Conservation (phyloP, 108 stramenopile genomes). For the Chaetoceros muelleri region DNA sequence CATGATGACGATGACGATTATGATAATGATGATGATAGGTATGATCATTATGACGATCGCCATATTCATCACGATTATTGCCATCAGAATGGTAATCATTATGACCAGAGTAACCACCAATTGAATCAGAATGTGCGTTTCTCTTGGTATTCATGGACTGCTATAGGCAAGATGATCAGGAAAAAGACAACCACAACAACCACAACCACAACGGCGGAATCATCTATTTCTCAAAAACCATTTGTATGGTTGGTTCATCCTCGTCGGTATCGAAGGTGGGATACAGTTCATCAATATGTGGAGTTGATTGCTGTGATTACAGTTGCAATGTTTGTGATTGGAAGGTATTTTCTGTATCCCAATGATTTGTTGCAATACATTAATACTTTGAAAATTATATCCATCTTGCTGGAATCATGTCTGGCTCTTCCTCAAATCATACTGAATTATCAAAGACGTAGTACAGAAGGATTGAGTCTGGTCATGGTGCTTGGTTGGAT, state of each 20-base stretch:
- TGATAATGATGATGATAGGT: too few relatives aligned
- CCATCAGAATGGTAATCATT: too few relatives aligned
- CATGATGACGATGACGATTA: neutral
- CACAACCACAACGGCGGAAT: neutral
- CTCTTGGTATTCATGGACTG: too few relatives aligned
- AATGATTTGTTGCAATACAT: neutral
- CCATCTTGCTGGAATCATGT: slow-evolving; percentile 3
- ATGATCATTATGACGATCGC: too few relatives aligned
- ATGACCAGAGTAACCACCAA: too few relatives aligned
- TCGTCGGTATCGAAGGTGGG: neutral
- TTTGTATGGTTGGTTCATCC: slow-evolving; percentile 1
- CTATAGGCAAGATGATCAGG: too few relatives aligned
- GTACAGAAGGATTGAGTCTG: neutral
- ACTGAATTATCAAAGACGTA: neutral
- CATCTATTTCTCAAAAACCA: neutral
- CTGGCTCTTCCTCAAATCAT: slow-evolving; percentile 1
- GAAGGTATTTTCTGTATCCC: neutral
- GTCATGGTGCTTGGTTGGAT: slow-evolving; percentile 2
- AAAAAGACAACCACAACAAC: too few relatives aligned
- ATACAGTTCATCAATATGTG: slow-evolving; percentile 1
- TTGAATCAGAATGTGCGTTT: too few relatives aligned
- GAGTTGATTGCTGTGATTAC: neutral
- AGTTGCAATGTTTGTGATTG: neutral
- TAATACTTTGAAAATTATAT: neutral
- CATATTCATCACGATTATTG: too few relatives aligned